Evolutionary conservation across 306 rosid species (phyloP).

Genomic region (Prunus armeniaca): DNA sequence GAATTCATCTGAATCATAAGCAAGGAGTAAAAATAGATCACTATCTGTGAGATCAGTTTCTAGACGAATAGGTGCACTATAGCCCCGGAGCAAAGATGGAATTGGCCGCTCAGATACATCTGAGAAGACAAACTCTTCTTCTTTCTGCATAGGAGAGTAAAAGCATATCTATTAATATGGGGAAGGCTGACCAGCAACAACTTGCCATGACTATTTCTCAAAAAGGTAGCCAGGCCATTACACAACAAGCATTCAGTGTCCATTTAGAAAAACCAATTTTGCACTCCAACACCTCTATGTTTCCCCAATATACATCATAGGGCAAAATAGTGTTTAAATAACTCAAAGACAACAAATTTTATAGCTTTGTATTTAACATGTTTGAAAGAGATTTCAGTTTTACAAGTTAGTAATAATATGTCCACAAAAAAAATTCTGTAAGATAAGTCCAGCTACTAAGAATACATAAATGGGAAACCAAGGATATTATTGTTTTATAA

Average conservation of each 20-base stretch:
- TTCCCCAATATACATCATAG: constrained; percentile 5
- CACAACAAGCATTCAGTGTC: constrained; percentile 1
- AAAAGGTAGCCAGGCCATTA: background rate
- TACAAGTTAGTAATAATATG: background rate
- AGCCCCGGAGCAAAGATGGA: constrained; percentile 85
- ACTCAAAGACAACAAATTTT: background rate
- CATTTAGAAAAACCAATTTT: background rate
- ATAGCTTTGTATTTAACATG: background rate
- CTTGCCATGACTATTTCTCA: background rate
- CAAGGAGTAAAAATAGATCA: constrained; percentile 86
- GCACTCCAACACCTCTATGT: background rate
- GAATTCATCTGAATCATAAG: constrained; percentile 89
- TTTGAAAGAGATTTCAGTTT: background rate
- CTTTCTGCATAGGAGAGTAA: constrained; percentile 56
- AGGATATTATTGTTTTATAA: background rate
- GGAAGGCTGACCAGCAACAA: background rate
- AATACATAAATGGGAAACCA: background rate
- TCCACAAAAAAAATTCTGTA: background rate
- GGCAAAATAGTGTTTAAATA: background rate
- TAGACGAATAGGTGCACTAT: constrained; percentile 93
- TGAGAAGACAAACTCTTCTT: constrained; percentile 83
- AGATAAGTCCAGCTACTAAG: background rate
- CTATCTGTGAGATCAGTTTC: constrained; percentile 76
- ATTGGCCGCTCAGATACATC: constrained; percentile 79
- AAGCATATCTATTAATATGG: background rate